Percentiles rank a stretch among this genome's conserved stretches.
These are phyloP conservation scores for Apiospora malaysiana DNA, from an alignment of 2,329 filamentous ascomycete species.

Conservation along the genomic window DNA sequence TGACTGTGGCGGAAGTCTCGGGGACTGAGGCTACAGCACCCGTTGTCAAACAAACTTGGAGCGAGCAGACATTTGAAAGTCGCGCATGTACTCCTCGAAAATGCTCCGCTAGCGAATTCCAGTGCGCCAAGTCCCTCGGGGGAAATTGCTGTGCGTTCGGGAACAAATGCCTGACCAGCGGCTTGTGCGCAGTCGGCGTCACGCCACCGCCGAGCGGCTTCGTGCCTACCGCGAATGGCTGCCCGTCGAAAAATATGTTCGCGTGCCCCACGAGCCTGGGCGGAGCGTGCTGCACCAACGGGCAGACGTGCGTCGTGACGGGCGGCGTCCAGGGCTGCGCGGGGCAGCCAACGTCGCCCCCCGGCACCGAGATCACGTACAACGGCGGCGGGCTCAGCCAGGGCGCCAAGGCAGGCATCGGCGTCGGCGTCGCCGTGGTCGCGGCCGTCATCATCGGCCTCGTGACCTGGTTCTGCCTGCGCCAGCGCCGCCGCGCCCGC, in stretches of 20 bases:
- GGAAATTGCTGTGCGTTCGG: constrained; percentile 57
- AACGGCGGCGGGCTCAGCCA: constrained; percentile 45
- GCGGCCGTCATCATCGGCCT: constrained; percentile 48
- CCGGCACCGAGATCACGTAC: constrained; percentile 40
- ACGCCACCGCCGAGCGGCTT: constrained; percentile 36
- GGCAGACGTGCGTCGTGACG: constrained; percentile 46
- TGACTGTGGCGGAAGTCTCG: constrained; percentile 35
- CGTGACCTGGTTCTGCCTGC: constrained; percentile 54
- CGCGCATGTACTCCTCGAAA: constrained; percentile 28
- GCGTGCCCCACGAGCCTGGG: constrained; percentile 48
- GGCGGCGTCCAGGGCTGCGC: constrained; percentile 39
- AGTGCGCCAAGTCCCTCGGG: constrained; percentile 51
- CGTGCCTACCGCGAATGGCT: constrained; percentile 47
- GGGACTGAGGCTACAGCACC: constrained; percentile 28
- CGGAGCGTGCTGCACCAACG: constrained; percentile 56
- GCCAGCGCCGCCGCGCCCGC: constrained; percentile 22
- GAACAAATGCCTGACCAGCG: constrained; percentile 46
- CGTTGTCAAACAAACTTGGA: not conserved
- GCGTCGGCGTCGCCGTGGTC: constrained; percentile 55
- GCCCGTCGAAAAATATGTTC: constrained; percentile 49
- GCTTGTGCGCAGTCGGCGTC: constrained; percentile 42
- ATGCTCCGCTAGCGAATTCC: constrained; percentile 43
- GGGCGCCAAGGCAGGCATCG: constrained; percentile 64
- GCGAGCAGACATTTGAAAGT: constrained; percentile 25
- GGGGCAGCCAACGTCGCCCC: constrained; percentile 46